Percentiles rank a stretch among this genome's conserved stretches.
Evolutionary conservation across 1,139 yeast genomes (phyloP).

Genomic region (Yamadazyma atlantica): DNA sequence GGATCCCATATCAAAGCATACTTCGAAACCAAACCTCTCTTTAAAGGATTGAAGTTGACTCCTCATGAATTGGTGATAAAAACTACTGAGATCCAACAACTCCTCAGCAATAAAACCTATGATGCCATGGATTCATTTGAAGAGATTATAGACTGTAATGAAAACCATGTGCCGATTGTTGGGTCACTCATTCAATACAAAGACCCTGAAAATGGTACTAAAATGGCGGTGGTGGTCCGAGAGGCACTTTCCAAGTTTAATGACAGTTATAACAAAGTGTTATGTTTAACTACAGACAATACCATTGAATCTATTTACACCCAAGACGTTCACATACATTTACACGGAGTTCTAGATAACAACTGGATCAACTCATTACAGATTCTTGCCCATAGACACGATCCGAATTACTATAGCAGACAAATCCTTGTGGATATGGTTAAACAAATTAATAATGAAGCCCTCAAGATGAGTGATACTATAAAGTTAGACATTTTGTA

Average conservation of each 20-base stretch:
- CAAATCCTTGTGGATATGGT: constrained; percentile 19
- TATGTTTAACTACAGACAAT: constrained; percentile 34
- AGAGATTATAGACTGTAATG: constrained; percentile 21
- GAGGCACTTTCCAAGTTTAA: constrained; percentile 33
- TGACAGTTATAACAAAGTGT: constrained; percentile 30
- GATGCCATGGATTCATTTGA: constrained; percentile 13
- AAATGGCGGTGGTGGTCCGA: constrained; percentile 35
- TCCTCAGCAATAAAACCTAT: constrained; percentile 10
- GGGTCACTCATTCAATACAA: constrained; percentile 40
- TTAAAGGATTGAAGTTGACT: neutral
- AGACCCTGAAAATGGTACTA: constrained; percentile 12
- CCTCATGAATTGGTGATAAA: constrained; percentile 1
- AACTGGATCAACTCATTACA: constrained; percentile 20
- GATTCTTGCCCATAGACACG: constrained; percentile 25
- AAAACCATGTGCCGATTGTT: constrained; percentile 19
- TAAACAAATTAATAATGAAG: constrained; percentile 20
- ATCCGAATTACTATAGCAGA: constrained; percentile 19
- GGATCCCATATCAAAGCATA: constrained; percentile 3
- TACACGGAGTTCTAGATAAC: constrained; percentile 23
- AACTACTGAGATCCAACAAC: constrained; percentile 6
- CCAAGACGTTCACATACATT: constrained; percentile 26
- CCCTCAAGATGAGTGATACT: constrained; percentile 8
- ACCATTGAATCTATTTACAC: constrained; percentile 27
- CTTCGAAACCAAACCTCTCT: neutral
- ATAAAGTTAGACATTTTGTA: constrained; percentile 22